Evolutionary conservation across 345 rosid genomes (phyloP), one percentile per base, ranked within the genome.

Genomic region (Barbarea vulgaris): DNA sequence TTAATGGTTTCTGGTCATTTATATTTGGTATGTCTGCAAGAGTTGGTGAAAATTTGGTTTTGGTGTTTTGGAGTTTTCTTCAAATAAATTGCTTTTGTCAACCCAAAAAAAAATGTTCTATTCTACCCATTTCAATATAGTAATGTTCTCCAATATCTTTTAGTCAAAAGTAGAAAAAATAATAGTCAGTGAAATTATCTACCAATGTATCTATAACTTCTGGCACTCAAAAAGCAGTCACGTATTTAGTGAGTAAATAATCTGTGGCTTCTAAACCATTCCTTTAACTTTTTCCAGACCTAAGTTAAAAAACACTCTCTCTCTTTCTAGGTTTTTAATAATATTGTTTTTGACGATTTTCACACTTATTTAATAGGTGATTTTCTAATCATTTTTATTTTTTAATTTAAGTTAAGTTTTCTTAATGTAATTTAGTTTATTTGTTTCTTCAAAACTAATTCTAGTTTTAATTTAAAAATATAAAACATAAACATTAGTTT

Each of bases 41-140:
- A 77, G 71, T 77, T 63, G 28, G 80, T 77, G 56, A 63, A 54
- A 34, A 12, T 44, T 77, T 69, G 71, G 75, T 77, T 53, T 24
- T 15, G 27, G 66, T 70, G 59, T 63, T 70, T 70, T 70, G 76
- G 51, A 51, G 13, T 76, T 51, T 57, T 67, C 44, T 48, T 33
- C 19, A 30, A 8, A 21, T 2, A 33, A 31, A 53, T 57, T 57
- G 50, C 22, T 55, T 56, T 59, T 58, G 33, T 19, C 69, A 58
- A 66, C 37, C 59, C 60, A 68, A 7, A 65, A 75, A 68, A 50
- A 60, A 4, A 30, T 51, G 24, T 12, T 9, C 7, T 47, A 28
- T 50, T 27, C 39, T 24, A 42, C 67, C 13, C 24, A 47, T 66
- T 50, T 58, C 53, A 57, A 67, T 12, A 37, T 46, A 60, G 46